Percentiles rank a stretch among this genome's conserved stretches.
Evolutionary conservation across 108 stramenopile genomes (phyloP).

Genomic region (Craspedostauros australis): DNA sequence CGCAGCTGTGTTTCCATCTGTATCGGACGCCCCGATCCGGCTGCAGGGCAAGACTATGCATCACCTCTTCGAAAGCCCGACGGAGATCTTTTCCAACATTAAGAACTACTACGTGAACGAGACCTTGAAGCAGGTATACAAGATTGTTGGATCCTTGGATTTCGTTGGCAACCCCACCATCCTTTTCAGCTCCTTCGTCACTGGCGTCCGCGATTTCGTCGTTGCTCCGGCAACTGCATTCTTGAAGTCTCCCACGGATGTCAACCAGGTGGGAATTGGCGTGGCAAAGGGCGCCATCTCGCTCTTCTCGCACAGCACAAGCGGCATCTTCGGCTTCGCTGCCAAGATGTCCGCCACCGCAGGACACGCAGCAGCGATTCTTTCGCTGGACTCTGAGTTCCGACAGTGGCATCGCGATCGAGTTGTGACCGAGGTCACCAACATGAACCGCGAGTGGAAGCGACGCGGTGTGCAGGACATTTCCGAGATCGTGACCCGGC

Average conservation of each 20-base stretch:
- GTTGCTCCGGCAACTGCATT: slow-evolving; percentile 80
- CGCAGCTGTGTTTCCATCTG: slow-evolving; percentile 49
- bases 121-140: slow-evolving; percentile 88
- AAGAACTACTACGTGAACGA: slow-evolving; percentile 76
- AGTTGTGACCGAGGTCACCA: slow-evolving; percentile 55
- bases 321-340: slow-evolving; percentile 86
- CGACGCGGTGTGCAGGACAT: slow-evolving; percentile 49
- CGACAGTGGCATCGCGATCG: slow-evolving; percentile 67
- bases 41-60: slow-evolving; percentile 77
- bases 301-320: slow-evolving; percentile 85
- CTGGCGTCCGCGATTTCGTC: slow-evolving; percentile 90
- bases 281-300: slow-evolving; percentile 92
- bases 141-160: slow-evolving; percentile 90
- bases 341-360: slow-evolving; percentile 67
- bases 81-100: slow-evolving; percentile 54
- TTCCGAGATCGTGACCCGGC: slow-evolving; percentile 49
- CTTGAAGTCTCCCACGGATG: slow-evolving; percentile 79
- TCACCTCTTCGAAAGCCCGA: slow-evolving; percentile 56
- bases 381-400: slow-evolving; percentile 75
- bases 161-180: slow-evolving; percentile 93
- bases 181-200: slow-evolving; percentile 72
- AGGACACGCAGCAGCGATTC: slow-evolving; percentile 51
- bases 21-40: slow-evolving; percentile 82
- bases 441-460: slow-evolving; percentile 59
- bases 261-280: slow-evolving; percentile 82